Evolutionary conservation across 2,329 filamentous ascomycete genomes (phyloP).

Genomic region (Xylariaceae sp.): DNA sequence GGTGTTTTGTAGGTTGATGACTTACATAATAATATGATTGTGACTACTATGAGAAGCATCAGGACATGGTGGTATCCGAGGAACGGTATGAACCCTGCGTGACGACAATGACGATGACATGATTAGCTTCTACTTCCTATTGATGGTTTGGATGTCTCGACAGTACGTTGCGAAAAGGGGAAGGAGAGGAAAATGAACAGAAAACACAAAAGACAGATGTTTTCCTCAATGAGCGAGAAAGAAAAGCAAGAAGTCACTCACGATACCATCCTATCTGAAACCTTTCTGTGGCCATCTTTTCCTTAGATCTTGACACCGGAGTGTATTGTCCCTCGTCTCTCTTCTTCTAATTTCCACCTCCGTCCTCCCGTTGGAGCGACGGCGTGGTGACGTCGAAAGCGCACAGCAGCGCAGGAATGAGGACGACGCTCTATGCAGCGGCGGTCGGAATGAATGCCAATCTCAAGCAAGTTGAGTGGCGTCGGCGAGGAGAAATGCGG

Average conservation of each 20-base stretch:
- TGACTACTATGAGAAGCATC: slow-evolving; percentile 92
- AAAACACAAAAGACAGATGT: no score
- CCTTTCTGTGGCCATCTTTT: no score
- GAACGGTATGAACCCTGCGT: slow-evolving; percentile 61
- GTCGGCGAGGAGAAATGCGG: slow-evolving; percentile 16
- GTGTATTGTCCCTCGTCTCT: no score
- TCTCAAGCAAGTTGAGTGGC: no score
- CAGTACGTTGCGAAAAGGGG: no score
- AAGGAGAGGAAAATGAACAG: no score
- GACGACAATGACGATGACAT: not conserved
- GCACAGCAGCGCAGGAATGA: slow-evolving; percentile 24
- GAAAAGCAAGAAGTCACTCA: slow-evolving; percentile 22
- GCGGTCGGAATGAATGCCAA: slow-evolving; percentile 6
- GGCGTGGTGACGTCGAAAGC: slow-evolving; percentile 22
- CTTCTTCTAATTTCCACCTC: no score
- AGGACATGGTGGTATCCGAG: slow-evolving; percentile 79
- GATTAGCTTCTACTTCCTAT: not conserved
- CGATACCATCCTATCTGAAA: slow-evolving; percentile 32
- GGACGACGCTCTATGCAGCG: no score
- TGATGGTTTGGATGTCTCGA: no score
- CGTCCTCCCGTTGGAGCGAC: slow-evolving; percentile 31
- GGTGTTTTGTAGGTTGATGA: no score
- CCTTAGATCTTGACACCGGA: no score
- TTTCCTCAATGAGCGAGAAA: no score
- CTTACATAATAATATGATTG: slow-evolving; percentile 93